These are phyloP conservation scores for Purpureocillium takamizusanense DNA, from an alignment of 2,329 filamentous ascomycete genomes.

Conservation along the genomic window DNA sequence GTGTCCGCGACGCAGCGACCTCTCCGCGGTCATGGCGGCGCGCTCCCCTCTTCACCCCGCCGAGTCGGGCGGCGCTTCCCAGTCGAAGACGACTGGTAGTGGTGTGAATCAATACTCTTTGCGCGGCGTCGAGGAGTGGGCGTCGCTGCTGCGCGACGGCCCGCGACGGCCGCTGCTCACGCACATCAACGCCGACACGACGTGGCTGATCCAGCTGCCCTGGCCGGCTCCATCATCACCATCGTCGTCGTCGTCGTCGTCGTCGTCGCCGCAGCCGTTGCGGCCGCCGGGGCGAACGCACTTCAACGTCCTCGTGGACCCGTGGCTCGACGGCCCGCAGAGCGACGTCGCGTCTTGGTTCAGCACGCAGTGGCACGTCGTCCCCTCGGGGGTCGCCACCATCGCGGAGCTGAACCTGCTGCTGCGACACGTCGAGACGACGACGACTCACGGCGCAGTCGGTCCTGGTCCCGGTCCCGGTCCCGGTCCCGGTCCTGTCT, in stretches of 20 bases:
- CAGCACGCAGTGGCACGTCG: constrained; percentile 54
- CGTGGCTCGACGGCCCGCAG: constrained; percentile 55
- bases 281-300: constrained; percentile 37
- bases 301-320: constrained; percentile 58
- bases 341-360: constrained; percentile 57
- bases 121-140: constrained; percentile 9
- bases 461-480: no score
- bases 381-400: constrained; percentile 41
- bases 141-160: constrained; percentile 8
- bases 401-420: constrained; percentile 45
- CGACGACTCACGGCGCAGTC: constrained; percentile 1
- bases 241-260: no score
- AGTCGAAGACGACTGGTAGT: no score
- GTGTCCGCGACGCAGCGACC: no score
- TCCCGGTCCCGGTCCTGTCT: no score
- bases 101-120: not conserved
- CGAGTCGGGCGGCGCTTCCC: no score
- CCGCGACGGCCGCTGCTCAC: constrained; percentile 36
- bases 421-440: constrained; percentile 36
- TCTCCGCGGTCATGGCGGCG: no score
- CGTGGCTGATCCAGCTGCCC: constrained; percentile 58
- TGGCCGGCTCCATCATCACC: constrained; percentile 40
- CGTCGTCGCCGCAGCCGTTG: constrained; percentile 8
- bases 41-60: no score
- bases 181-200: constrained; percentile 59